Conservation (phyloP, 352 stramenopile species). For the Globisporangium paroecandrum region DNA sequence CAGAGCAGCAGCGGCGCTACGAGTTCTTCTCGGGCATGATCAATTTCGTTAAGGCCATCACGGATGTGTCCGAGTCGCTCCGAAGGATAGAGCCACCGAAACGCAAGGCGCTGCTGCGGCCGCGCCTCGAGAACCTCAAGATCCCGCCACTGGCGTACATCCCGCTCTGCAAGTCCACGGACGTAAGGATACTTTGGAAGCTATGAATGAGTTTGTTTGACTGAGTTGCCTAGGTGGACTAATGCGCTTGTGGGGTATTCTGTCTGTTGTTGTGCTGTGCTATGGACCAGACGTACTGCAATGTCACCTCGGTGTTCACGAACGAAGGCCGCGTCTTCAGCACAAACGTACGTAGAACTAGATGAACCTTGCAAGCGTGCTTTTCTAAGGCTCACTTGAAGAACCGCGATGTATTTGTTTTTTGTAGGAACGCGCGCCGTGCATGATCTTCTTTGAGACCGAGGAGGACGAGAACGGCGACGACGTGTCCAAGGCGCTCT, state of each 20-base stretch:
- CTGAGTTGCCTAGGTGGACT: too few relatives aligned
- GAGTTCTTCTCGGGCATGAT: conserved; percentile 83
- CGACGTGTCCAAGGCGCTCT: conserved; percentile 67
- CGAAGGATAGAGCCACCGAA: conserved; percentile 62
- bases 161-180: conserved; percentile 77
- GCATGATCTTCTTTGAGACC: conserved; percentile 69
- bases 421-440: conserved; percentile 65
- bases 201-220: too few relatives aligned
- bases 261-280: background rate
- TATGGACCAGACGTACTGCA: conserved; percentile 46
- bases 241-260: background rate
- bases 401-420: background rate
- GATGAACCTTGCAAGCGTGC: too few relatives aligned
- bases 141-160: conserved; percentile 67
- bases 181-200: conserved; percentile 28
- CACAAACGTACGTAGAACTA: conserved; percentile 45
- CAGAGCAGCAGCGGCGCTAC: conserved; percentile 48
- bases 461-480: conserved; percentile 37
- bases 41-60: conserved; percentile 79
- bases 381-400: background rate
- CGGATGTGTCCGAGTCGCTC: conserved; percentile 71
- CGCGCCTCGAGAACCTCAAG: conserved; percentile 45
- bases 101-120: conserved; percentile 50
- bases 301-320: conserved; percentile 50
- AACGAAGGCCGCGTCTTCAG: conserved; percentile 76